Percentiles rank a stretch among this genome's conserved stretches.
Evolutionary conservation across 495 filamentous ascomycete species (phyloP).

Genomic region (Aspergillus diversus): DNA sequence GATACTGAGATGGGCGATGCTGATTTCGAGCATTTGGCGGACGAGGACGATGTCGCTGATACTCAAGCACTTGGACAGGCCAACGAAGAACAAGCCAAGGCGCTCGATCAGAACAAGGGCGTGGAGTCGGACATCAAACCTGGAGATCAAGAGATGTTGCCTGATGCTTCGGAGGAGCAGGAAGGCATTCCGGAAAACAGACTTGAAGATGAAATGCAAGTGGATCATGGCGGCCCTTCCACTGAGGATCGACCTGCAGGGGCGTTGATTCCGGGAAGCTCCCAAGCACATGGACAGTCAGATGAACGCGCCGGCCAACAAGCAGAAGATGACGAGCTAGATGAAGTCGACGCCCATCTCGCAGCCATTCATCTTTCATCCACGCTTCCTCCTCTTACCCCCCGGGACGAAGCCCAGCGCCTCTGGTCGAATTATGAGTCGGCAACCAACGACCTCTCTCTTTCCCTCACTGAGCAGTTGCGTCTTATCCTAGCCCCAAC

Average conservation of each 20-base stretch:
- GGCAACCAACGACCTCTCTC: slow-evolving; percentile 81
- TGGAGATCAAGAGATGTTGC: slow-evolving; percentile 54
- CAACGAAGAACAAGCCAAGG: slow-evolving; percentile 79
- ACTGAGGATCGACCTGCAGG: slow-evolving; percentile 47
- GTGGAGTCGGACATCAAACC: slow-evolving; percentile 70
- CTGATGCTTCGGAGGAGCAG: slow-evolving; percentile 62
- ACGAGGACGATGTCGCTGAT: slow-evolving; percentile 78
- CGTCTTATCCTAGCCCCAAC: slow-evolving; percentile 94
- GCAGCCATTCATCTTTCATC: slow-evolving; percentile 70
- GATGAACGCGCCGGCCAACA: slow-evolving; percentile 41
- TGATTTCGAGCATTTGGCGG: slow-evolving; percentile 88
- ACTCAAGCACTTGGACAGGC: slow-evolving; percentile 90
- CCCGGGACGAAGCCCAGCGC: slow-evolving; percentile 65
- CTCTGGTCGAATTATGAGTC: slow-evolving; percentile 87
- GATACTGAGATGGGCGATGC: slow-evolving; percentile 69
- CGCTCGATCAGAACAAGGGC: slow-evolving; percentile 82
- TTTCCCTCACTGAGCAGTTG: slow-evolving; percentile 87
- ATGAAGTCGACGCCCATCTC: slow-evolving; percentile 74
- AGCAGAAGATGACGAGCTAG: slow-evolving; percentile 61
- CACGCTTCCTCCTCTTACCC: slow-evolving; percentile 43
- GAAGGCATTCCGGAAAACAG: slow-evolving; percentile 55
- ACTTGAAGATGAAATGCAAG: slow-evolving; percentile 51
- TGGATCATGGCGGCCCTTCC: slow-evolving; percentile 42
- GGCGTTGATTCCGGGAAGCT: slow-evolving; percentile 45
- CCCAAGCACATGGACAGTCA: slow-evolving; percentile 37